These are phyloP conservation scores for Ailanthus altissimus DNA, from an alignment of 345 rosid genomes.

Conservation along the genomic window DNA sequence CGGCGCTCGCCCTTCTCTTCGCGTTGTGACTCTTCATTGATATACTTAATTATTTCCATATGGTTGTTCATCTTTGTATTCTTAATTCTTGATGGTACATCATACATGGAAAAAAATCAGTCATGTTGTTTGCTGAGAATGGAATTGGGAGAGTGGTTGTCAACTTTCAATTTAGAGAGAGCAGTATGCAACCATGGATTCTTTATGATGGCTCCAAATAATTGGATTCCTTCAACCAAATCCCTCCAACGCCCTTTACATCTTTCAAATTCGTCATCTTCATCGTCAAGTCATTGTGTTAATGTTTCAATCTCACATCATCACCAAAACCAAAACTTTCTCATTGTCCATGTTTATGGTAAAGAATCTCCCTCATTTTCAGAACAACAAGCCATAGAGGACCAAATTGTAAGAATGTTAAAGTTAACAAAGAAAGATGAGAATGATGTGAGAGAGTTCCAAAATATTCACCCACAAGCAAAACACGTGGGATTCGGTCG, in stretches of 20 bases:
- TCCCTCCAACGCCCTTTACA: slow-evolving; percentile 43
- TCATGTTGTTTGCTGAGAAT: neutral
- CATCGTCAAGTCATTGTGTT: too few relatives aligned
- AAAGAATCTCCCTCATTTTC: too few relatives aligned
- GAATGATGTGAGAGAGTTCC: slow-evolving; percentile 35
- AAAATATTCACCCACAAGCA: slow-evolving; percentile 38
- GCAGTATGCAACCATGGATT: slow-evolving; percentile 58
- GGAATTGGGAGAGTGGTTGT: slow-evolving; percentile 1
- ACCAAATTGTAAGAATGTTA: slow-evolving; percentile 51
- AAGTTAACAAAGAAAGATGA: slow-evolving; percentile 42
- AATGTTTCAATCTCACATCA: slow-evolving; percentile 36
- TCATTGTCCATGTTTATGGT: too few relatives aligned
- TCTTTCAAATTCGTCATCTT: slow-evolving; percentile 19
- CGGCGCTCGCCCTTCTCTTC: too few relatives aligned
- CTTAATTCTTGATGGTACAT: too few relatives aligned
- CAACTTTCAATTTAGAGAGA: slow-evolving; percentile 40
- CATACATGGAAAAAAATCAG: neutral
- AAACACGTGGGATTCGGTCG: slow-evolving; percentile 41
- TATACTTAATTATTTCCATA: too few relatives aligned
- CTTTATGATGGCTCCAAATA: slow-evolving; percentile 60
- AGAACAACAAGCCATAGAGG: slow-evolving; percentile 25
- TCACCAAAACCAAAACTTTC: neutral
- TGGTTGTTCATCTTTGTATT: too few relatives aligned
- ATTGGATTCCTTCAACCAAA: slow-evolving; percentile 36
- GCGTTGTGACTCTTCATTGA: too few relatives aligned